Base-by-base conservation (phyloP, 2,329 filamentous ascomycete species). In the Corinectria fuckeliana region DNA sequence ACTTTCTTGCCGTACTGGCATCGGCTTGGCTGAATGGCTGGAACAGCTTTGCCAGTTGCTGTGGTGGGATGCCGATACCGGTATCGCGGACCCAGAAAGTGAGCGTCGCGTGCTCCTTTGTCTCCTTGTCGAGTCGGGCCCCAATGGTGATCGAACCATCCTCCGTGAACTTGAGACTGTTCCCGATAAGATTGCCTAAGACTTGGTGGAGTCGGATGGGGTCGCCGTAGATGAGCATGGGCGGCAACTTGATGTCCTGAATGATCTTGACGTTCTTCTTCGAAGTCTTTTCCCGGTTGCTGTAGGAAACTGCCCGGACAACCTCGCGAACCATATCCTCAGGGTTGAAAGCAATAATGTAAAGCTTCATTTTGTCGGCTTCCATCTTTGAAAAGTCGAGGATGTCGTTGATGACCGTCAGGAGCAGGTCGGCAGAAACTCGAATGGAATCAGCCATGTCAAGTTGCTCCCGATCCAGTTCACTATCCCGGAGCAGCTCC, bases 331-430 rank as follows among this genome's bases (percentile, higher is more conserved):
- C 82, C 83, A 89, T 88, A 70, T 88, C 86, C 65, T 85, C 82
- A 0, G 87, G 85, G 64, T 88, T 89, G 75, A 89, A 89, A 7
- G 86, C 85, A 54, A 88, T 88, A 59, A 88, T 83, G 72, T 91
- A 91, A 1, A 93, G 85, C 72, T 95, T 92, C 80, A 96, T 88
- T 74, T 92, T 90, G 67, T 93, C 91, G 3, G 91, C 92, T 74
- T 96, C 92, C 79, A 95, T 92, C 75, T 96, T 96, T 25, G 93
- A 97, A 73, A 97, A 96, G 76, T 98, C 94, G 4, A 97, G 81
- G 52, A 97, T 97, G 71, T 98, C 94, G 71, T 97, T 97, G 78
- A 97, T 97, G 47, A 97, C 92, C 0, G 93, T 95, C 23, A 97
- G 81, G 13, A 97, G 79, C 14, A 95, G 87, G 72, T 97, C 93